Base-by-base conservation (phyloP, 2,329 filamentous ascomycete genomes). In the Orbilia oligospora region DNA sequence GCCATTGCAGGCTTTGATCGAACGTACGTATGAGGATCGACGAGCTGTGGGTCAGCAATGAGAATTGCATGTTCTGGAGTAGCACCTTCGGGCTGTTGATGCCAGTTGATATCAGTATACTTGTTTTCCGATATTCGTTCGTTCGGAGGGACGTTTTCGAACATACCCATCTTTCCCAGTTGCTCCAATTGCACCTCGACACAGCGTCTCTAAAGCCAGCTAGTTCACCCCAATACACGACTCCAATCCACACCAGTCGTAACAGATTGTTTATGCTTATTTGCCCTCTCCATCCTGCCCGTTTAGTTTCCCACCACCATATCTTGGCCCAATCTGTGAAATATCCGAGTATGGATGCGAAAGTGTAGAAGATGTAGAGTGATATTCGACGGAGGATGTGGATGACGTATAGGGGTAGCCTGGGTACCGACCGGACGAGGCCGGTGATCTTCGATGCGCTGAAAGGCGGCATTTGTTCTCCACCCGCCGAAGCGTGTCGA, bases 11-110 rank as follows among this genome's bases (percentile, higher is more conserved):
- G 90, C 6, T 89, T 88, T 24, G 94, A 90, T 81, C 92, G 93
- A 1, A 94, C 93, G 83, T 97, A 97, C n/a, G 94, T 97, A 84
- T 97, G 93, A 69, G 94, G 93, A 84, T 97, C 94, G 83, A 96
- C 93, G 75, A 97, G 88, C 84, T 97, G 94, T 51, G 94, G 94
- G 83, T 97, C 94, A 78, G 94, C 93, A 81, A 97, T 88, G 83
- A 97, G 91, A 81, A 93, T 87, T 81, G 97, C 88, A 83, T 91
- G 93, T 84, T 98, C 94, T 30, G 96, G 96, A 38, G 88, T 90
- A 64, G 94, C 91, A 81, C 88, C 90, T 82, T 88, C 85, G 67
- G 94, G 93, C 96, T 97, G 83, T 44, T 70, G 41, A 44, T 71
- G 81, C 27, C 71, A 76, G 71, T 68, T 77, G 51, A 30, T 38